Evolutionary conservation across 768 basidiomycete species (phyloP), one percentile per base, ranked within the genome.

Genomic region (Botryobasidium botryosum): DNA sequence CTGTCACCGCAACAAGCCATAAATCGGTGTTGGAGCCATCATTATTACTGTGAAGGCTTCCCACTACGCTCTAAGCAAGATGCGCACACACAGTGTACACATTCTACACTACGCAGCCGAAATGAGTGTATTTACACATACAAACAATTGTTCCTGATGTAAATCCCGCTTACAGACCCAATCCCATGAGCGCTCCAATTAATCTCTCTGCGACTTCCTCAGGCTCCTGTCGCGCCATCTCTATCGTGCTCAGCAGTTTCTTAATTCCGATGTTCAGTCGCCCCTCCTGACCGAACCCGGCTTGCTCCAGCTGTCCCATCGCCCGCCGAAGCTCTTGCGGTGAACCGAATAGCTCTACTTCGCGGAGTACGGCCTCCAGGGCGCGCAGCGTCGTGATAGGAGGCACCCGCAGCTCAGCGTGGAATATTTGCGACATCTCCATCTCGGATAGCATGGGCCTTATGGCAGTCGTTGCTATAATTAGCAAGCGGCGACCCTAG

Each of bases 171-270:
- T 33, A 33, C 32, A 33, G 10, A 12, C 32, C 45, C 27, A 50
- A 27, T 12, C 33, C 26, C 40, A 44, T 43, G 40, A 52, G 43
- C 21, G 49, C 50, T 18, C 38, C 26, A n/a, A 69, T 70, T 48
- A 88, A 60, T 47, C 84, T 68, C 55, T 79, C 75, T 24, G 74
- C 83, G 13, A 77, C 80, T 50, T 75, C 78, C 40, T 84, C 77
- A 1, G 86, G 86, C 56, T 94, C 92, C 64, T 97, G 94, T 55
- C 92, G 70, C 39, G 91, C 85, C 91, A 94, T 96, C 69, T 99
- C 94, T 17, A 91, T 69, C 45, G 83, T 70, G 48, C 78, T 86
- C 57, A 99, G 60, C 59, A 99, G 56, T 62, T 84, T 90, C 75
- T 97, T 97, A 55, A 99, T 76, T 0, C 94, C 94, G 38, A 97